phyloP scores from a whole-genome alignment of 805 yeast genomes.

The Lachancea quebecensis region DNA sequence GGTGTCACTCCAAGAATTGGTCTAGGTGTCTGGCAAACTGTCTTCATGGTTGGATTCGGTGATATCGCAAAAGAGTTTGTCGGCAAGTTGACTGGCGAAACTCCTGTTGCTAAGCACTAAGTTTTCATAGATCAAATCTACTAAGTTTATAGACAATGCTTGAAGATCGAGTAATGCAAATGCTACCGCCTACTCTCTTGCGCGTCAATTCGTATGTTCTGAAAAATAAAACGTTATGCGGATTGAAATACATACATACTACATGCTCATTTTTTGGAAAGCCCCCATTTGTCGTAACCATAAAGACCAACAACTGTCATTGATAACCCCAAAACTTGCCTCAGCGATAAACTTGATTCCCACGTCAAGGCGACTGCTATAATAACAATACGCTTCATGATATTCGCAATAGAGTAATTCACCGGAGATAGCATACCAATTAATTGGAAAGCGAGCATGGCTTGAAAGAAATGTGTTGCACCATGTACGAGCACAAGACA shows the following conservation, averaged over 20 bases:
- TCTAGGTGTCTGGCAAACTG: slow-evolving; percentile 96
- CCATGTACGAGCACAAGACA: slow-evolving; percentile 54
- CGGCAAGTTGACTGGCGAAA: slow-evolving; percentile 54
- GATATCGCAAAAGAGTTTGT: slow-evolving; percentile 79
- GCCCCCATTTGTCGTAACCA: slow-evolving; percentile 66
- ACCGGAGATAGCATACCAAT: slow-evolving; percentile 69
- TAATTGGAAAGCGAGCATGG: slow-evolving; percentile 68
- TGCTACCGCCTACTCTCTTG: neutral
- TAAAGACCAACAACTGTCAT: slow-evolving; percentile 58
- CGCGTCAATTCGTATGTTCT: too few species aligned
- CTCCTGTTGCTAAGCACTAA: slow-evolving; percentile 37
- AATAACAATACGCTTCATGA: slow-evolving; percentile 64
- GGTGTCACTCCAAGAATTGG: slow-evolving; percentile 98
- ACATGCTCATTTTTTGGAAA: neutral
- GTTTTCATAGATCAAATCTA: neutral
- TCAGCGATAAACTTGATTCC: slow-evolving; percentile 43
- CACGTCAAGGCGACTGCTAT: slow-evolving; percentile 58
- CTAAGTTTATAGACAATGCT: neutral
- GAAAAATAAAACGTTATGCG: too few species aligned
- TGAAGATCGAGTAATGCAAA: neutral
- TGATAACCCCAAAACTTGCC: slow-evolving; percentile 46
- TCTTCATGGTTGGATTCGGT: slow-evolving; percentile 97
- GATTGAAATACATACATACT: too few species aligned
- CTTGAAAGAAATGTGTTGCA: slow-evolving; percentile 60
- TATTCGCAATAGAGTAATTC: slow-evolving; percentile 73